These are phyloP conservation scores for Corymbia citriodora DNA, from an alignment of 441 rosid species.

Conservation along the genomic window DNA sequence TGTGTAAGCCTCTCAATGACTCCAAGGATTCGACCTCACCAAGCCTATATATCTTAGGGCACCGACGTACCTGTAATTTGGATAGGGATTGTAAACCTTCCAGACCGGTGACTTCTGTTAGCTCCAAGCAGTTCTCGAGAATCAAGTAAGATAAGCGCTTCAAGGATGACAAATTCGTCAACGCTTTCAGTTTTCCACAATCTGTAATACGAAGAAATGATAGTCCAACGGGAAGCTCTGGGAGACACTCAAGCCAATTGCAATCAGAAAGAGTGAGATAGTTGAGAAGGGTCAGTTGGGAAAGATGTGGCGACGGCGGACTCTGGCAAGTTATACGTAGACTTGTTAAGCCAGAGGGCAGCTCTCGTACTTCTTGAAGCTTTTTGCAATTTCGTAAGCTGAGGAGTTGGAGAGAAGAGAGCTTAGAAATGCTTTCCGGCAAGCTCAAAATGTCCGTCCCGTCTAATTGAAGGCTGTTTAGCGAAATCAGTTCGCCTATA, in stretches of 20 bases:
- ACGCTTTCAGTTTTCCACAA: not conserved
- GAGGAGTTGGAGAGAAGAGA: not conserved
- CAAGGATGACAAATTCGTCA: not conserved
- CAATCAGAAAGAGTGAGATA: not conserved
- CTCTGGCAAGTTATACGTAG: not conserved
- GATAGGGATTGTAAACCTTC: not conserved
- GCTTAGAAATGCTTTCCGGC: not conserved
- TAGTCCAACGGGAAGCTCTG: not conserved
- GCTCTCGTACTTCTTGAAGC: not conserved
- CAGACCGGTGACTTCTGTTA: not conserved
- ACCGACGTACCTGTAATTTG: not conserved
- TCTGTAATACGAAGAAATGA: not conserved
- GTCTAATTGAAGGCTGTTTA: not conserved
- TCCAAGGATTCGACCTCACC: not conserved
- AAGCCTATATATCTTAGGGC: not conserved
- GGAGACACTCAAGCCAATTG: not conserved
- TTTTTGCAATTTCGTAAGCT: rapidly evolving
- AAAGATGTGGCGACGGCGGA: not conserved
- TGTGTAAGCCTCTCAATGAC: not conserved
- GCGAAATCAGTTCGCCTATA: rapidly evolving
- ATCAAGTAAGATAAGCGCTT: not conserved
- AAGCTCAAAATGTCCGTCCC: not conserved
- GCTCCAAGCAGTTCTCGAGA: not conserved
- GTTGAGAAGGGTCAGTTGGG: not conserved
- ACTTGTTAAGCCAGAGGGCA: not conserved